Evolutionary conservation across 2,329 filamentous ascomycete species (phyloP).

Genomic region (Arachnomyces sp.): DNA sequence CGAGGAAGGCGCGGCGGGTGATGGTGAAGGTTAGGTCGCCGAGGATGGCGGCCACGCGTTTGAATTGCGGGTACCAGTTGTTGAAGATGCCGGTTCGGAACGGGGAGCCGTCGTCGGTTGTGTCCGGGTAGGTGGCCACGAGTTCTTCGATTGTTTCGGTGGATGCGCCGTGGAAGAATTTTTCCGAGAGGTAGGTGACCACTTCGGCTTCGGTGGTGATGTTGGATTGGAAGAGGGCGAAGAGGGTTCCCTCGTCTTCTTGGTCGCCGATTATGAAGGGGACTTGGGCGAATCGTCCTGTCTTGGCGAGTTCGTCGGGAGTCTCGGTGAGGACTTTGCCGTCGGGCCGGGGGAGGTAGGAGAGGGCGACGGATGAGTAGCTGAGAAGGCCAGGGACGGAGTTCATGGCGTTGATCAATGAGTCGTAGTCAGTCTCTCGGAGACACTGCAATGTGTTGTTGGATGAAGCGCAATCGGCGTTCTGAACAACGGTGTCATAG

Average conservation of each 20-base stretch:
- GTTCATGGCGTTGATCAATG: conserved; percentile 56
- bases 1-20: conserved; percentile 58
- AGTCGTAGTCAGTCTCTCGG: conserved; percentile 38
- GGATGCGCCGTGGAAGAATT: conserved; percentile 56
- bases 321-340: conserved; percentile 54
- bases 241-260: conserved; percentile 73
- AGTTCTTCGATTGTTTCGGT: conserved; percentile 46
- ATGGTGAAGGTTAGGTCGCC: conserved; percentile 72
- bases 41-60: conserved; percentile 65
- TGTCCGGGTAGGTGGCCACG: conserved; percentile 56
- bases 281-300: conserved; percentile 51
- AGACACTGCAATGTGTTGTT: conserved; percentile 43
- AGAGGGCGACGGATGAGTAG: conserved; percentile 61
- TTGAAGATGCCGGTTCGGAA: conserved; percentile 64
- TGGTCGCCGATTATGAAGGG: conserved; percentile 65
- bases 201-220: conserved; percentile 55
- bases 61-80: conserved; percentile 68
- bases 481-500: conserved; percentile 38
- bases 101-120: conserved; percentile 54
- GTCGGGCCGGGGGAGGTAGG: conserved; percentile 69
- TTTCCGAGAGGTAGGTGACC: conserved; percentile 51
- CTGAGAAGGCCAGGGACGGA: conserved; percentile 62
- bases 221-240: conserved; percentile 62
- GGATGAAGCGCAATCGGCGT: conserved; percentile 38
- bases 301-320: conserved; percentile 50